Base-by-base conservation (phyloP, 148 eudicot genomes). In the Euryodendron excelsum region DNA sequence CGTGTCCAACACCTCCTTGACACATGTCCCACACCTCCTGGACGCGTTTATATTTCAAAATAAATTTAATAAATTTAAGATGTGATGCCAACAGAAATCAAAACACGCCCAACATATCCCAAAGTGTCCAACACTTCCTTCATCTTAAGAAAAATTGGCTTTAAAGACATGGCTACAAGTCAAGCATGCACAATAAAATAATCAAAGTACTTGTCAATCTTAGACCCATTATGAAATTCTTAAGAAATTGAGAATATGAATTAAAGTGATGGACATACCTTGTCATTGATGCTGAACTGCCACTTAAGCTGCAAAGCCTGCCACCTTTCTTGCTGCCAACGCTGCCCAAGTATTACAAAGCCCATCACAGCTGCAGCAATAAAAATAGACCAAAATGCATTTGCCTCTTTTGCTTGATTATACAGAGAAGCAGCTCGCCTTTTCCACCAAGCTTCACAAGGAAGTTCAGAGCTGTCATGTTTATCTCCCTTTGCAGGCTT, bases 311-410 rank as follows among this genome's bases (percentile, higher is more conserved):
- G 92, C 82, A 91, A 84, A 80, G 82, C 84, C 75, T 90, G 86
- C 93, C 89, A 91, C 86, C 90, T 88, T 72, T 91, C 91, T 59
- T 85, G 93, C 81, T 91, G 94, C 94, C 94, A 92, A 60, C 69
- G 84, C 76, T 87, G 93, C 69, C 98, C 98, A 56, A 94, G 77
- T 53, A 94, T 84, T 23, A 92, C 97, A 76, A 94, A 89, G 62
- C 98, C 98, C 97, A 94, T 89, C 14, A 94, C 97, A 86, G 98
- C 95, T 8, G 98, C 95, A 74, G 93, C 91, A 80, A 92, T 80
- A 73, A 92, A 88, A 47, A 94, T 55, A 37, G 97, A 92, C 98
- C 98, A 92, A 75, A 94, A 78, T 2, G 95, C 74, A 80, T 85
- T 92, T 60, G 97, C 86, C 73, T 94, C 97, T 84, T 91, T 94